Evolutionary conservation across 805 yeast species (phyloP), one percentile per base, ranked within the genome.

Genomic region (Myxozyma neglecta): DNA sequence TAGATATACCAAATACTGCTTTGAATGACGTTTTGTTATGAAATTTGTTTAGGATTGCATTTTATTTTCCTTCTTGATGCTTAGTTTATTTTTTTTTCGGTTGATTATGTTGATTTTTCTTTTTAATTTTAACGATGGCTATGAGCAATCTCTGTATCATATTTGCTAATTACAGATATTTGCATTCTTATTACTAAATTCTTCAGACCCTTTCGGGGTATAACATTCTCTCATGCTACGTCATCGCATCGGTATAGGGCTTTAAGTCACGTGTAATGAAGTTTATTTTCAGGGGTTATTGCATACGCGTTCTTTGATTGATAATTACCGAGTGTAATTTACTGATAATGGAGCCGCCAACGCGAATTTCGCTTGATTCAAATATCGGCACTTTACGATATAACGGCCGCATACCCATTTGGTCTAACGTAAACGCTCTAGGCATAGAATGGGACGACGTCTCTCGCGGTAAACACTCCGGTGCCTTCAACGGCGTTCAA

Each of bases 361-460:
- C 57, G 9, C 56, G 66, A 13, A 49, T 63, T 29, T 63, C 66
- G 3, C 39, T 63, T 9, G 55, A 53, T 20, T 56, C 64, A 1
- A 49, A 55, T 32, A n/a, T 57, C 88, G 90, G 67, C 46, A 88
- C 96, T 0, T 79, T 91, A 1, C 75, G 80, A 54, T 91, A 71
- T 68, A 70, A 80, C 1, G 97, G 97, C 0, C 48, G 54, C 2
- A 73, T 90, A 0, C 84, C 85, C 0, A 77, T 75, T 11, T 90
- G 97, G 97, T 80, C 82, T 0, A 70, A 72, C 9, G 76, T 72
- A 0, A 45, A 66, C 0, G 90, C 93, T 0, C 72, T 83, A 13
- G 97, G 97, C 0, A 79, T 92, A 3, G 97, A 92, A 72, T 92
- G 97, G 97, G 97, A 92, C 71, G 77, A 84, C 49, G 74, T 80